Evolutionary conservation across 768 basidiomycete genomes (phyloP).

Genomic region (Heimioporus sp.): DNA sequence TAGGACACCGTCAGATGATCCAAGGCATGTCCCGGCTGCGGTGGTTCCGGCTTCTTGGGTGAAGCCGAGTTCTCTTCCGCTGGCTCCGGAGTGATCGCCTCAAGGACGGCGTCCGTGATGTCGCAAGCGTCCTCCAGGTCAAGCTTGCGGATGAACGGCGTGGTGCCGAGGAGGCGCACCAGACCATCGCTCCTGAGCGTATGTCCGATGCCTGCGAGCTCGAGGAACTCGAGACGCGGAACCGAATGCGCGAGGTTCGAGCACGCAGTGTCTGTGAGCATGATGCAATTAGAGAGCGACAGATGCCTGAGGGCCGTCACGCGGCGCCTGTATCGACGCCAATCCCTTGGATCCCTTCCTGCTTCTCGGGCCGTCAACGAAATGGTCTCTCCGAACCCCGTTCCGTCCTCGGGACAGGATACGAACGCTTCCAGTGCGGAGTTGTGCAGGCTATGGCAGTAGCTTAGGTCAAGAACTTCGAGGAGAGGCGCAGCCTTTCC

Average conservation of each 20-base stretch:
- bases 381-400: slow-evolving; percentile 38
- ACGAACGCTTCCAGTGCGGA: slow-evolving; percentile 74
- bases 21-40: slow-evolving; percentile 61
- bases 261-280: slow-evolving; percentile 75
- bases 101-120: slow-evolving; percentile 72
- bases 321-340: slow-evolving; percentile 50
- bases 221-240: slow-evolving; percentile 72
- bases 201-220: slow-evolving; percentile 72
- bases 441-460: slow-evolving; percentile 68
- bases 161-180: slow-evolving; percentile 63
- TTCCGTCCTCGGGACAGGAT: slow-evolving; percentile 39
- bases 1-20: slow-evolving; percentile 72
- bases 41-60: slow-evolving; percentile 18
- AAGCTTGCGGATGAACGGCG: slow-evolving; percentile 66
- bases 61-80: slow-evolving; percentile 5
- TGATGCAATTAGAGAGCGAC: slow-evolving; percentile 63
- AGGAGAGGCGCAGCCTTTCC: slow-evolving; percentile 69
- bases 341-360: slow-evolving; percentile 56
- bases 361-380: slow-evolving; percentile 60
- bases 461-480: slow-evolving; percentile 80
- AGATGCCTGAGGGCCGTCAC: slow-evolving; percentile 73
- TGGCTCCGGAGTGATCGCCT: slow-evolving; percentile 53
- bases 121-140: slow-evolving; percentile 85
- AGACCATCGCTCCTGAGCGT: slow-evolving; percentile 75
- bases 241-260: slow-evolving; percentile 67